Percentiles rank a stretch among this genome's conserved stretches.
Conservation (phyloP, 2,329 filamentous ascomycete species). For the Fusarium circinatum region DNA sequence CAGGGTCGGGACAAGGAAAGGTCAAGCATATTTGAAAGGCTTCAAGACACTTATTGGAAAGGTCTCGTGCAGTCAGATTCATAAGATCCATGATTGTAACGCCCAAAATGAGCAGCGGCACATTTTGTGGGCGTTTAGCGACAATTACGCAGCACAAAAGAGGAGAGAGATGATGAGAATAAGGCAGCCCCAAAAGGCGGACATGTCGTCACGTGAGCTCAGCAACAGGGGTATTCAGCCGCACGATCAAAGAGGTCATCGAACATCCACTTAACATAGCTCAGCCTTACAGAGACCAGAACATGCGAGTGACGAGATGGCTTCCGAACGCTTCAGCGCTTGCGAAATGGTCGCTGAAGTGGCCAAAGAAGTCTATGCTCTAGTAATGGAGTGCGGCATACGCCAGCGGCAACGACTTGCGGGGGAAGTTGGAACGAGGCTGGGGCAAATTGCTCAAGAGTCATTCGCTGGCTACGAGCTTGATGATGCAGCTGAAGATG, state of each 20-base stretch:
- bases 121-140: fast-evolving
- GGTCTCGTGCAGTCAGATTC: not conserved
- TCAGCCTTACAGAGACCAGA: not conserved
- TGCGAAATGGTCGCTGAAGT: not conserved
- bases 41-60: not conserved
- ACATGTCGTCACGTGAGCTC: not conserved
- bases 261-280: not conserved
- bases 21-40: not conserved
- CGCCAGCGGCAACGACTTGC: not conserved
- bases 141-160: not conserved
- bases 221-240: not conserved
- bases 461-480: not conserved
- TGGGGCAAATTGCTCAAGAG: not conserved
- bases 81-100: fast-evolving
- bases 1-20: fast-evolving
- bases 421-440: not conserved
- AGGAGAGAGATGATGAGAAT: not conserved
- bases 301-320: not conserved
- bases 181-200: not conserved
- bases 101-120: fast-evolving
- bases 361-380: not conserved
- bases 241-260: no score
- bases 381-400: not conserved
- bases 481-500: not conserved
- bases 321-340: fast-evolving